Base-by-base conservation (phyloP, 1,139 yeast species). In the Nakaseomyces kungkrabaensis region DNA sequence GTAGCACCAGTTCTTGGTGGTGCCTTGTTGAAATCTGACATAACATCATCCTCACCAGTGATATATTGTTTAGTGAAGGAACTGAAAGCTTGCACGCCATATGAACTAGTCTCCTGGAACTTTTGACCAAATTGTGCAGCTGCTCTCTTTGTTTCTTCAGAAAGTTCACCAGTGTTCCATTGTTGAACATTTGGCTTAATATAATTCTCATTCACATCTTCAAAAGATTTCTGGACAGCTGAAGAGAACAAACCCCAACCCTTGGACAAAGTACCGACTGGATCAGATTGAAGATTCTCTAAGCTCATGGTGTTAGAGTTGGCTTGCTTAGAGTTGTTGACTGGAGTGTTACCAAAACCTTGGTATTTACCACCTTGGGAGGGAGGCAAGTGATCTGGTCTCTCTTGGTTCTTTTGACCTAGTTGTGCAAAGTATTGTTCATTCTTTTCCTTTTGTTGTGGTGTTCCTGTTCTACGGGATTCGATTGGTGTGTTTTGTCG, bases 41-140 rank as follows among this genome's bases (percentile, higher is more conserved):
- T 33, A 33, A n/a, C 13, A 8, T 13, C 48, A 17, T 48, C 57
- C 13, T 54, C 49, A 17, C 54, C 52, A 38, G 47, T 54, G 24
- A 49, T 45, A 38, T 62, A 61, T 51, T 63, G 67, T 22, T 63
- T 61, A 6, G 90, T 82, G 60, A 83, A 80, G 27, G 72, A 72
- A 57, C 77, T 79, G 68, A 82, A 81, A 9, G 85, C 82, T 59
- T 82, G 79, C 55, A 73, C 76, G 4, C 85, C 85, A 60, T 80
- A 82, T 56, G 75, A 77, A 37, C 95, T 88, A 1, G 97, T 88
- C 60, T 88, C 95, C 64, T 85, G 95, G 75, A 90, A 85, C 63
- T 81, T 87, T 66, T 86, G 95, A 45, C 97, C 97, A 72, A 90
- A 92, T 71, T 92, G 97, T 52, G 89, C 84, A 79, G 94, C 86